These are phyloP conservation scores for Marchantia polymorpha DNA, from an alignment of 225 moss, liverwort and hornwort genomes.

Conservation along the genomic window DNA sequence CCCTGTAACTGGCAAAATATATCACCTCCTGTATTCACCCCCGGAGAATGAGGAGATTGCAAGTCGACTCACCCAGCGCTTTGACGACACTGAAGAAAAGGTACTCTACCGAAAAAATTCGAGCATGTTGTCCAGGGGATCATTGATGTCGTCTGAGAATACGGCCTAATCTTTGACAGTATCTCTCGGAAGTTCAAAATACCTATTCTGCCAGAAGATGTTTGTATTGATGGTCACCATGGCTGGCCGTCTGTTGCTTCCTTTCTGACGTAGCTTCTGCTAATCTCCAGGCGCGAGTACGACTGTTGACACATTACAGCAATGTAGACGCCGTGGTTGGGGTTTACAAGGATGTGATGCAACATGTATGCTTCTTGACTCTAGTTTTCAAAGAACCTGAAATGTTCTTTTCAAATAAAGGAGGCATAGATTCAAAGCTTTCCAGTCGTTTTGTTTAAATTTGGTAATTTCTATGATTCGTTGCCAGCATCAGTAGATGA, in stretches of 20 bases:
- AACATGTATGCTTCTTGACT: constrained; percentile 44
- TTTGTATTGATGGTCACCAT: too few relatives aligned
- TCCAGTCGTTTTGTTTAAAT: neutral
- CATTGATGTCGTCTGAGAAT: neutral
- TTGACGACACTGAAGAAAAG: constrained; percentile 95
- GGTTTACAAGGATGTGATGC: constrained; percentile 63
- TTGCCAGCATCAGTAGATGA: neutral
- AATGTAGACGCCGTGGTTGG: constrained; percentile 77
- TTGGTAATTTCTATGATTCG: neutral
- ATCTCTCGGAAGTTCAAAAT: neutral
- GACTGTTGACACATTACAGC: constrained; percentile 62
- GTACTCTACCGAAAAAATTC: constrained; percentile 13
- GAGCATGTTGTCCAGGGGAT: neutral
- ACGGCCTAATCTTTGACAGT: neutral
- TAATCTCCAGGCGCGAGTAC: constrained; percentile 49
- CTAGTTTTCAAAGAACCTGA: neutral
- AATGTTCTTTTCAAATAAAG: neutral
- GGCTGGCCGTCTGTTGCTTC: neutral
- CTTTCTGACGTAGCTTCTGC: neutral
- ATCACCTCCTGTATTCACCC: constrained; percentile 79
- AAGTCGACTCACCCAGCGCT: constrained; percentile 68
- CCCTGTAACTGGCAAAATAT: constrained; percentile 82
- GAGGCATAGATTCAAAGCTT: neutral
- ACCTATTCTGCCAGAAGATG: neutral
- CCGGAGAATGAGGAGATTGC: constrained; percentile 91